Evolutionary conservation across 2,329 filamentous ascomycete genomes (phyloP), one percentile per base, ranked within the genome.

Genomic region (Colletotrichum sp.): DNA sequence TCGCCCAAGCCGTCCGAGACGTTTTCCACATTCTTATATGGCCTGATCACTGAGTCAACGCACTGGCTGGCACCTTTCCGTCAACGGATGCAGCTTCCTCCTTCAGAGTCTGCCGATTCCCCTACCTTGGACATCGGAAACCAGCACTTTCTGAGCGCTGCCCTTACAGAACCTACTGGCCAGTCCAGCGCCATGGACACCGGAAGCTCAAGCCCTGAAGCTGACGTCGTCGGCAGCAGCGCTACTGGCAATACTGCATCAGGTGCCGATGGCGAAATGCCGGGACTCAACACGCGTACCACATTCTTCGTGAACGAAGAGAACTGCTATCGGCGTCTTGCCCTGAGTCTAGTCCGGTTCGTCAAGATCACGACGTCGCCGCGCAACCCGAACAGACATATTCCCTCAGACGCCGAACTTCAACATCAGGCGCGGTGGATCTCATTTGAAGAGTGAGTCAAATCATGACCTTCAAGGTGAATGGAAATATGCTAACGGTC

Each of bases 361-460:
- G 81, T 78, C 0, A 82, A 71, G 5, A 75, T 75, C 16, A 73
- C 80, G 0, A 84, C 78, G 78, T 83, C 79, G 15, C 83, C 76
- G 66, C 80, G 77, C 8, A 82, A 82, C 22, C 81, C 81, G 9
- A 78, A 79, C 63, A 80, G 71, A 16, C 80, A 81, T 3, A 72
- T 83, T 0, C 83, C 84, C 0, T 84, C 83, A 0, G 84, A 86
- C 25, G 81, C 81, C 7, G 83, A 86, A 28, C 72, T 86, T 1
- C 80, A 85, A 22, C 76, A 78, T 12, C 82, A 85, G 75, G 84
- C 83, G 3, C 79, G 82, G 3, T 80, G 79, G 68, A 84, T 85
- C 28, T 76, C 81, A n/a, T 80, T 79, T 12, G 82, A 82, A 30
- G 80, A 80, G 80, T 81, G 28, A 78, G 80, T 60, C 2, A 22